phyloP scores from a whole-genome alignment of 768 basidiomycete genomes.

The Suillus brevipes region DNA sequence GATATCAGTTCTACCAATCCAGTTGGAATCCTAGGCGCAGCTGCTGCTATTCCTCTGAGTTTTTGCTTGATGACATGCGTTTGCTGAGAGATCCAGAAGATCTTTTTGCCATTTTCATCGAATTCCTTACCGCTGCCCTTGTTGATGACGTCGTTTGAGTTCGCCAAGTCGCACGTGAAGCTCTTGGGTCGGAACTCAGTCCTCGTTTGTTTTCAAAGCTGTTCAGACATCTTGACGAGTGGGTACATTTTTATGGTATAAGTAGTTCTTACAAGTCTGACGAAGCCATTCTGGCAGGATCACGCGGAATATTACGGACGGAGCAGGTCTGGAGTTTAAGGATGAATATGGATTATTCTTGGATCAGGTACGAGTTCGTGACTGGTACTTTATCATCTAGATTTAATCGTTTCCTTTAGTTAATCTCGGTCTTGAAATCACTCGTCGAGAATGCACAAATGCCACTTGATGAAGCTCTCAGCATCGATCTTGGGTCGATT shows the following conservation, averaged over 20 bases:
- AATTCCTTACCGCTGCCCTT: constrained; percentile 65
- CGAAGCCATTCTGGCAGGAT: constrained; percentile 38
- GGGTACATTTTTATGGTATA: constrained; percentile 27
- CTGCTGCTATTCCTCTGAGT: constrained; percentile 53
- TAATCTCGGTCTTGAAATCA: constrained; percentile 72
- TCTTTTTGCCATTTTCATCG: constrained; percentile 63
- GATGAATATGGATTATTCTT: constrained; percentile 51
- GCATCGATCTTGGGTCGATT: constrained; percentile 60
- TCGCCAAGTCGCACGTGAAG: constrained; percentile 79
- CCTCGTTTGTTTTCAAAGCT: constrained; percentile 66
- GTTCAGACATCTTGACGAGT: constrained; percentile 76
- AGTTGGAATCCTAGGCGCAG: too few relatives aligned
- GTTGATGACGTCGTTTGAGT: constrained; percentile 61
- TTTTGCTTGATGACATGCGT: constrained; percentile 75
- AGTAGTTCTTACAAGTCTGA: constrained; percentile 4
- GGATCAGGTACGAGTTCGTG: constrained; percentile 58
- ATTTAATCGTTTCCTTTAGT: constrained; percentile 42
- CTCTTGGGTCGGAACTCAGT: constrained; percentile 76
- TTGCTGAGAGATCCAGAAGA: constrained; percentile 56
- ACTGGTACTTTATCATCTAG: neutral
- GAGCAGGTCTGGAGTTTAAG: constrained; percentile 42
- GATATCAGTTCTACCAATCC: too few relatives aligned
- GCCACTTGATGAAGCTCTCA: constrained; percentile 57
- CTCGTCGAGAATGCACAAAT: constrained; percentile 71
- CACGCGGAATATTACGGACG: constrained; percentile 50